Evolutionary conservation across 2,329 filamentous ascomycete species (phyloP), one percentile per base, ranked within the genome.

Genomic region (Seiridium unicorne): DNA sequence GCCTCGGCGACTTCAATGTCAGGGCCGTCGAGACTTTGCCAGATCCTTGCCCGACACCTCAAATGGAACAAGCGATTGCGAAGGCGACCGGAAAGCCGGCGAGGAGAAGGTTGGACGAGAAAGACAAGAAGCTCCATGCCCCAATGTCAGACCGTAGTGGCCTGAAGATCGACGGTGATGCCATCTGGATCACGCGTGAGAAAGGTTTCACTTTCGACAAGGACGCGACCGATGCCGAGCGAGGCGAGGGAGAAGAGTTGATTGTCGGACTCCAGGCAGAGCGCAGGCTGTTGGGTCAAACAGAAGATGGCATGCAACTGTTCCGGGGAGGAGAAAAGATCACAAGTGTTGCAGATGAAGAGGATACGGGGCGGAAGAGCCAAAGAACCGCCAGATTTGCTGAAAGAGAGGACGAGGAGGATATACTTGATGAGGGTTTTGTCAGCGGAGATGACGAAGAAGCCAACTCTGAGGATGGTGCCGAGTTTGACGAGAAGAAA

Each of bases 101-200:
- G 46, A 83, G 93, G 64, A 87, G 89, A 69, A 84, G 93, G 60
- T 78, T 99, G 11, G 95, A 96, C 38, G 95, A 99, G 72, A 99
- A 98, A 77, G 94, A 99, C 72, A 97, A 97, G 78, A 87, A 96
- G 68, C 79, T 99, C 4, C 96, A 97, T 75, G 96, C 95, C 3
- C 96, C 95, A 40, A 98, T 99, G 94, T 97, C 93, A 34, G 95
- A 99, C 76, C 93, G 97, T 40, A 96, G 93, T 65, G 95, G 95
- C 69, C 86, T 99, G 10, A 88, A 98, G 72, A 94, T 99, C 56
- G 95, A 99, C 66, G 96, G 96, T 62, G 95, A 99, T 76, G 93
- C 94, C 6, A 93, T 99, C 44, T 99, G 96, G 79, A 97, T 89
- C 62, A 89, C 86, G 8, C 79, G 84, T 60, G 85, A 89, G 56